These are phyloP conservation scores for Casuarina glauca DNA, from an alignment of 306 rosid species.

Conservation along the genomic window DNA sequence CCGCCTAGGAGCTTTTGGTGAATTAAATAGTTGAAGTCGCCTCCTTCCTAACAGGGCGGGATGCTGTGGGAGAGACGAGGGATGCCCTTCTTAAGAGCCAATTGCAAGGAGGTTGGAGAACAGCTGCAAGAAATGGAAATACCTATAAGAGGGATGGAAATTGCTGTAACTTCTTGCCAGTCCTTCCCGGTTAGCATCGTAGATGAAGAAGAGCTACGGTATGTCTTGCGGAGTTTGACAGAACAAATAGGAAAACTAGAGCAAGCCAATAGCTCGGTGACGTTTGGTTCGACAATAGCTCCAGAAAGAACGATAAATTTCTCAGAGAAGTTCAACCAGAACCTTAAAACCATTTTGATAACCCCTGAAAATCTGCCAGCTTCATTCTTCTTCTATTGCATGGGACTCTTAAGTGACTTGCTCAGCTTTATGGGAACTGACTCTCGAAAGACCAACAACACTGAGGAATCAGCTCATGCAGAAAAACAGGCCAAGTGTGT, in stretches of 20 bases:
- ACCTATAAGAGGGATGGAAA: constrained; percentile 61
- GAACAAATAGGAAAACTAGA: constrained; percentile 40
- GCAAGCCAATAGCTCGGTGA: constrained; percentile 36
- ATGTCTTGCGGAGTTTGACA: constrained; percentile 33
- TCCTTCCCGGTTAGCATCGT: constrained; percentile 42
- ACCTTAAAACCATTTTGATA: constrained; percentile 25
- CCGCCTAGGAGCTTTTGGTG: neutral
- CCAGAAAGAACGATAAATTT: constrained; percentile 32
- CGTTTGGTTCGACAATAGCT: constrained; percentile 38
- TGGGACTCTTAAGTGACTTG: constrained; percentile 42
- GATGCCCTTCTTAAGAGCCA: constrained; percentile 23
- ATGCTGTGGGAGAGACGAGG: constrained; percentile 63
- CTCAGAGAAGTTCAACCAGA: constrained; percentile 21
- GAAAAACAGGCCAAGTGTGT: neutral
- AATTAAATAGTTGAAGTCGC: neutral
- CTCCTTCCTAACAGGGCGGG: constrained; percentile 43
- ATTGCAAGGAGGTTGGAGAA: constrained; percentile 32
- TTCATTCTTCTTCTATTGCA: constrained; percentile 63
- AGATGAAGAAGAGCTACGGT: constrained; percentile 52
- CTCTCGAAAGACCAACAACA: constrained; percentile 7
- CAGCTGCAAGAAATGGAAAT: constrained; percentile 47
- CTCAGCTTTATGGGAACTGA: constrained; percentile 13
- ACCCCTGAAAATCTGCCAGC: constrained; percentile 41
- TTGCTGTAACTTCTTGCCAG: constrained; percentile 52
- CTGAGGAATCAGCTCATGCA: constrained; percentile 1